These are phyloP conservation scores for Eurotiales sp. DNA, from an alignment of 2,329 filamentous ascomycete species.

Conservation along the genomic window DNA sequence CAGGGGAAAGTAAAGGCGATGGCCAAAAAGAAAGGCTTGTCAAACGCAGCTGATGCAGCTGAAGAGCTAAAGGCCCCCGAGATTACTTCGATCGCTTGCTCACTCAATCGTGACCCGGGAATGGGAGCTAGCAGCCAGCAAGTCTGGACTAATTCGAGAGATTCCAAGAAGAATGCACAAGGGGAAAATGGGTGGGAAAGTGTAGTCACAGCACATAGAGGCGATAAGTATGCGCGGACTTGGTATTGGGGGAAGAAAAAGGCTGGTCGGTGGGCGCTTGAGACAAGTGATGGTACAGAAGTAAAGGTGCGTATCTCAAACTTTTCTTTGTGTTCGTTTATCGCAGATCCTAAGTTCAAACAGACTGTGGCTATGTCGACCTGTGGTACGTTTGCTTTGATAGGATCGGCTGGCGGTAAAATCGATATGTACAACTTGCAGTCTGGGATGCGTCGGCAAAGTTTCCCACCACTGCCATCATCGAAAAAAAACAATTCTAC, in stretches of 20 bases:
- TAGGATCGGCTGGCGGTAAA: constrained; percentile 77
- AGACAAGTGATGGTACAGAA: constrained; percentile 76
- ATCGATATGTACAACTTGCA: constrained; percentile 98
- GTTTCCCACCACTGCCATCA: constrained; percentile 74
- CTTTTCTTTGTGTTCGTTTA: neutral
- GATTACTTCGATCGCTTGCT: constrained; percentile 87
- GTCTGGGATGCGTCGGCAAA: constrained; percentile 81
- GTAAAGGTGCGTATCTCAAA: constrained; percentile 50
- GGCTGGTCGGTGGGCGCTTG: constrained; percentile 88
- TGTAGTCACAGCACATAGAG: constrained; percentile 85
- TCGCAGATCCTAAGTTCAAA: constrained; percentile 15
- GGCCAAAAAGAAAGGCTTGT: constrained; percentile 63
- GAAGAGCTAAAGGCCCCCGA: constrained; percentile 76
- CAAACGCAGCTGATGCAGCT: constrained; percentile 17
- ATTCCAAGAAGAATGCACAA: constrained; percentile 66
- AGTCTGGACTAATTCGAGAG: constrained; percentile 76
- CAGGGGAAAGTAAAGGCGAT: constrained; percentile 86
- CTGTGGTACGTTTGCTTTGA: constrained; percentile 88
- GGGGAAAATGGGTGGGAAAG: constrained; percentile 93
- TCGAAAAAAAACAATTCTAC: constrained; percentile 48
- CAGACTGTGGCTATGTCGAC: constrained; percentile 82
- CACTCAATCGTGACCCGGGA: constrained; percentile 88
- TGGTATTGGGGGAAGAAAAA: constrained; percentile 98
- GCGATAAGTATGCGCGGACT: constrained; percentile 79
- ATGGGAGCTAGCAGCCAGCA: constrained; percentile 78